A percentile compares a stretch with the other conserved stretches of the same genome.
These are phyloP conservation scores for Chlamydomonas asymmetrica DNA, from an alignment of 139 green algal species.

Conservation along the genomic window DNA sequence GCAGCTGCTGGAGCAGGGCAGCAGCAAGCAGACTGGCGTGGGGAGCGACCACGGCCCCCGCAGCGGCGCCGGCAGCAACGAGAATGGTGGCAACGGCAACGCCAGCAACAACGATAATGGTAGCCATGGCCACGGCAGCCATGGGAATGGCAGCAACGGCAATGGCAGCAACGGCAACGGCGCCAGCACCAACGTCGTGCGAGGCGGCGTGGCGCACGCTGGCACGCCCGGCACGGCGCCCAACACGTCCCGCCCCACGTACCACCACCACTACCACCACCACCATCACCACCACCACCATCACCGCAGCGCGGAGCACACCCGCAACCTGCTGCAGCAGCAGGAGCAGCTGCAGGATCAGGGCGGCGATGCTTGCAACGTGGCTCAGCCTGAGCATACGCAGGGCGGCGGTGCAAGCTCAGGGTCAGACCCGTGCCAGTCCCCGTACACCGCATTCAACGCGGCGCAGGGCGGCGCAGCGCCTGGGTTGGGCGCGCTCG, in stretches of 20 bases:
- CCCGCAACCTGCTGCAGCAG: too few relatives aligned
- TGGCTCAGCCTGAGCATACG: too few relatives aligned
- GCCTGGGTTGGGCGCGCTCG: too few relatives aligned
- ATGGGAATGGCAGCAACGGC: conserved; percentile 14
- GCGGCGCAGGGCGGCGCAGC: too few relatives aligned
- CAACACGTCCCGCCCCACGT: too few relatives aligned
- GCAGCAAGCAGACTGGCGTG: conserved; percentile 18
- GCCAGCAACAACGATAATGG: conserved; percentile 10
- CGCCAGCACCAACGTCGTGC: conserved; percentile 10
- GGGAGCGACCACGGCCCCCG: conserved; percentile 21
- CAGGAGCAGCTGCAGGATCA: too few relatives aligned
- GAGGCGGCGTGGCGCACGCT: background rate
- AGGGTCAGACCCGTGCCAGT: too few relatives aligned
- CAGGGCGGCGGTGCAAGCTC: too few relatives aligned
- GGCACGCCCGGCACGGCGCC: background rate
- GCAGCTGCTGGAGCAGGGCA: conserved; percentile 20
- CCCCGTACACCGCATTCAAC: too few relatives aligned
- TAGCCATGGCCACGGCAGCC: conserved; percentile 18
- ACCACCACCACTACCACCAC: conserved; percentile 6
- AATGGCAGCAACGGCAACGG: conserved; percentile 30
- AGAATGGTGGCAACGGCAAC: conserved; percentile 9
- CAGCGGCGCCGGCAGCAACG: conserved; percentile 37
- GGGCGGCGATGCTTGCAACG: too few relatives aligned
- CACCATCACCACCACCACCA: background rate
- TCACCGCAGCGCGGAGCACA: background rate